phyloP scores from a whole-genome alignment of 768 basidiomycete genomes.

The Boletus subparvulus region DNA sequence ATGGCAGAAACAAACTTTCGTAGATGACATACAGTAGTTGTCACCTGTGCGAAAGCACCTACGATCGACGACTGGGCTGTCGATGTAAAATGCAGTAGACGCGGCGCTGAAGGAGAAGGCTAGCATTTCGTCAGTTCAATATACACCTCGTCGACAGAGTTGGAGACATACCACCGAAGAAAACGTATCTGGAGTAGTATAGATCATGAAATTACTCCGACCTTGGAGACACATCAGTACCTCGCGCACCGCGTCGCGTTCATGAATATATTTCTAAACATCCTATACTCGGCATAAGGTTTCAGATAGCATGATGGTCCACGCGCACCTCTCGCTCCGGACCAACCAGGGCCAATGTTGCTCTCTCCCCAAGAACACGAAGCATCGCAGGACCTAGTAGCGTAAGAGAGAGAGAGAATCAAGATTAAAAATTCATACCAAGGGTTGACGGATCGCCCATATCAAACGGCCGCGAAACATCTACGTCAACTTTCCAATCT shows the following conservation, averaged over 20 bases:
- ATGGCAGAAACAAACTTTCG: conserved; percentile 58
- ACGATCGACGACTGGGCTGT: conserved; percentile 66
- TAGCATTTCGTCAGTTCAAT: conserved; percentile 23
- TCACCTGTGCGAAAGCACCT: conserved; percentile 52
- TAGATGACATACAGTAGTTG: conserved; percentile 61
- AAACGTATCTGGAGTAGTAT: conserved; percentile 31
- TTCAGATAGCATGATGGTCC: not conserved
- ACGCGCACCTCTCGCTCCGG: conserved; percentile 42
- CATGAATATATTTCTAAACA: conserved; percentile 63
- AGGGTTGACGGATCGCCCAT: conserved; percentile 73
- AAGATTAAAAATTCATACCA: conserved; percentile 39
- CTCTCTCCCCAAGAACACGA: conserved; percentile 38
- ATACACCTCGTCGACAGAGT: not conserved
- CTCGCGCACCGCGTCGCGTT: conserved; percentile 76
- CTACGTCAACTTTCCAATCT: conserved; percentile 55
- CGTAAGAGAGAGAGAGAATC: not conserved
- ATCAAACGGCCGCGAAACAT: conserved; percentile 48
- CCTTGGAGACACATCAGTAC: conserved; percentile 77
- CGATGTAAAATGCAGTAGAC: conserved; percentile 66
- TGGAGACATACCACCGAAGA: conserved; percentile 33
- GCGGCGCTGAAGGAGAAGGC: conserved; percentile 54
- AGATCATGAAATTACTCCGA: conserved; percentile 57
- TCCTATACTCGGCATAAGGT: not conserved
- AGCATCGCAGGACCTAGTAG: conserved; percentile 46
- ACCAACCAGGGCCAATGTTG: conserved; percentile 40